These are phyloP conservation scores for Diaporthe vexans DNA, from an alignment of 2,329 filamentous ascomycete species.

Conservation along the genomic window DNA sequence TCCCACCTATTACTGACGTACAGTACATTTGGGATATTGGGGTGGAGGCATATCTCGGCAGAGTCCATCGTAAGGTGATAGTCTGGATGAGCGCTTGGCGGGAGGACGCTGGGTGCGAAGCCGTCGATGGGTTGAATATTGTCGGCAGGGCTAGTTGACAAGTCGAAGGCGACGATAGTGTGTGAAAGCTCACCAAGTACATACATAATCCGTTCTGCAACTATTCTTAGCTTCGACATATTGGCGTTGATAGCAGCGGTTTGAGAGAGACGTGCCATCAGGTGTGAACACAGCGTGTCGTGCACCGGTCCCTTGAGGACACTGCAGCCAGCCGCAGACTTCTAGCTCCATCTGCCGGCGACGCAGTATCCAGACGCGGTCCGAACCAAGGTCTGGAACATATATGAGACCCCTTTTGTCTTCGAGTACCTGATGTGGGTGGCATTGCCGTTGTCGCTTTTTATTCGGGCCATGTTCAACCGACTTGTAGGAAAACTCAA, in stretches of 20 bases:
- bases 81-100: neutral
- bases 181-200: conserved; percentile 3
- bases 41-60: conserved; percentile 16
- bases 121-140: neutral
- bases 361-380: conserved; percentile 10
- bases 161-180: neutral
- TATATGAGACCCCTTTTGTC: conserved; percentile 1
- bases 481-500: conserved; percentile 6
- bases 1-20: conserved; percentile 14
- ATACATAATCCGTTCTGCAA: neutral
- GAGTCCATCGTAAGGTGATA: conserved; percentile 13
- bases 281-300: conserved; percentile 9
- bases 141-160: neutral
- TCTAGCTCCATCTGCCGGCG: neutral
- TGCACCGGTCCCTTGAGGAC: neutral
- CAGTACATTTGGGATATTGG: neutral
- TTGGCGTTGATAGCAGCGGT: fast-evolving
- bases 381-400: neutral
- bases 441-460: conserved; percentile 7
- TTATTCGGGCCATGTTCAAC: conserved; percentile 6
- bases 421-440: conserved; percentile 18
- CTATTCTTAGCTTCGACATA: neutral
- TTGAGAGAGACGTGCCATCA: neutral
- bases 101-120: neutral
- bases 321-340: conserved; percentile 17